Percentiles rank a stretch among this genome's conserved stretches.
Conservation (phyloP, 2,329 filamentous ascomycete species). For the Pseudogymnoascus sp. region DNA sequence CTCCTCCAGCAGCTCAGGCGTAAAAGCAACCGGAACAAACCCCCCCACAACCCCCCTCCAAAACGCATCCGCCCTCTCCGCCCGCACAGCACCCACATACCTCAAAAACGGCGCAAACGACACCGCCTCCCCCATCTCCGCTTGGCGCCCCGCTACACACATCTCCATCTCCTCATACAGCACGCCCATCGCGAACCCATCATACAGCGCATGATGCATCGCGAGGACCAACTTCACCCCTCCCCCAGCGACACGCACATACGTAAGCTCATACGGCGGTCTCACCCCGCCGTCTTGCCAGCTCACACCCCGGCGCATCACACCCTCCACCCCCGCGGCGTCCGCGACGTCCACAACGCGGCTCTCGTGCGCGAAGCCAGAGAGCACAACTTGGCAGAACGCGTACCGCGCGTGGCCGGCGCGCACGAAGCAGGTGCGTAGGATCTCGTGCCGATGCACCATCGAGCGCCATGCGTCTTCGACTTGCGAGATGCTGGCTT, state of each 20-base stretch:
- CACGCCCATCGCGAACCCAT: conserved; percentile 65
- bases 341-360: not conserved
- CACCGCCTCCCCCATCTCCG: conserved; percentile 39
- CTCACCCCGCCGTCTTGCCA: not conserved
- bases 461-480: conserved; percentile 53
- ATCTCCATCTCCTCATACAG: conserved; percentile 64
- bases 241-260: not conserved
- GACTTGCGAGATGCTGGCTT: conserved; percentile 41
- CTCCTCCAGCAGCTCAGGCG: not conserved
- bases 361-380: conserved; percentile 26
- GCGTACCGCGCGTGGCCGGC: conserved; percentile 53
- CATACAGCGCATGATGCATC: conserved; percentile 78
- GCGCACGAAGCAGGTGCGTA: conserved; percentile 66
- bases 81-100: conserved; percentile 38
- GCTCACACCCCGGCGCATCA: not conserved
- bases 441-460: conserved; percentile 59
- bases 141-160: conserved; percentile 40
- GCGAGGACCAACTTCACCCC: conserved; percentile 18
- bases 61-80: conserved; percentile 31
- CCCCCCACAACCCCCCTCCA: conserved; percentile 17
- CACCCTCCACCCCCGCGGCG: not conserved
- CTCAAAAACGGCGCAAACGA: conserved; percentile 57
- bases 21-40: not conserved
- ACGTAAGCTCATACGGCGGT: conserved; percentile 19
- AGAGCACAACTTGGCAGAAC: conserved; percentile 64